Conservation (phyloP, 495 filamentous ascomycete species). For the Aspergillus indologenus region DNA sequence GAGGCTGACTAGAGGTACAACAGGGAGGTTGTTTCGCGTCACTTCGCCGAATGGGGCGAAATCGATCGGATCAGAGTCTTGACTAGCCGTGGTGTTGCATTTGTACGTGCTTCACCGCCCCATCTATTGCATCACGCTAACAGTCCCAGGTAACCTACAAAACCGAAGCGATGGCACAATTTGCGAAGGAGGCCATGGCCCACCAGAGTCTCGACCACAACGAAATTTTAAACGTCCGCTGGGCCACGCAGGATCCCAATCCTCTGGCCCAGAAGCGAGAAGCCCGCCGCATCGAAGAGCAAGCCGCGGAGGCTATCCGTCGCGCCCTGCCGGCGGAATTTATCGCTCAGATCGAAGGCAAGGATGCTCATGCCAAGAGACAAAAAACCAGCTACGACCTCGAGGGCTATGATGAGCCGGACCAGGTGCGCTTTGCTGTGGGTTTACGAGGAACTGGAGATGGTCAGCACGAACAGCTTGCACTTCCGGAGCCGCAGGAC, state of each 20-base stretch:
- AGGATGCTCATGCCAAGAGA: slow-evolving; percentile 80
- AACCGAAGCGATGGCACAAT: slow-evolving; percentile 82
- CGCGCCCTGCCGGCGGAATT: slow-evolving; percentile 87
- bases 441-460: slow-evolving; percentile 15
- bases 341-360: slow-evolving; percentile 90
- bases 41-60: slow-evolving; percentile 93
- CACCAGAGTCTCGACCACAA: slow-evolving; percentile 81
- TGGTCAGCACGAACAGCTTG: neutral
- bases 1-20: slow-evolving; percentile 49
- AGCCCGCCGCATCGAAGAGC: slow-evolving; percentile 85
- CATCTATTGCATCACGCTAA: neutral
- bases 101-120: slow-evolving; percentile 33
- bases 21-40: slow-evolving; percentile 89
- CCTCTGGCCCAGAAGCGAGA: slow-evolving; percentile 93
- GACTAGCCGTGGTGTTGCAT: slow-evolving; percentile 85
- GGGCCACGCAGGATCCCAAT: slow-evolving; percentile 96
- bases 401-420: slow-evolving; percentile 88
- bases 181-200: slow-evolving; percentile 90
- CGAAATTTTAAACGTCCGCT: slow-evolving; percentile 93
- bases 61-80: slow-evolving; percentile 86
- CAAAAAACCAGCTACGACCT: slow-evolving; percentile 82
- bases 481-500: slow-evolving; percentile 39
- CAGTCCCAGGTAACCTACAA: slow-evolving; percentile 61
- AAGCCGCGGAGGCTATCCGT: slow-evolving; percentile 94
- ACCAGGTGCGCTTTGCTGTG: slow-evolving; percentile 80